Percentiles rank a stretch among this genome's conserved stretches.
phyloP scores from a whole-genome alignment of 2,329 filamentous ascomycete genomes.

The Colletotrichum lindemuthianum region DNA sequence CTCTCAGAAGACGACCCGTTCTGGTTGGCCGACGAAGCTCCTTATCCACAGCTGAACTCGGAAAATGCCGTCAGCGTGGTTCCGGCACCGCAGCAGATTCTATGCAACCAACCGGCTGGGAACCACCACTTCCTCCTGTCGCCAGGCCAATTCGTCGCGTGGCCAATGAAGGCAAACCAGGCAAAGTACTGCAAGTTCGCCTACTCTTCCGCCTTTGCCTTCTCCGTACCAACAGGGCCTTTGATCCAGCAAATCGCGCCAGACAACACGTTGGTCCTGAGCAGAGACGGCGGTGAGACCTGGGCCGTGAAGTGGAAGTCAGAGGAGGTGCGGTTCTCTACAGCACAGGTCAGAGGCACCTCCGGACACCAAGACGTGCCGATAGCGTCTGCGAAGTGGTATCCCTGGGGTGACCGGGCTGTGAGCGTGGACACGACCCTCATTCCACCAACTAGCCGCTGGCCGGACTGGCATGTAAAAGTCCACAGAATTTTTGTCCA shows the following conservation, averaged over 20 bases:
- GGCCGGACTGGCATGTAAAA: constrained; percentile 48
- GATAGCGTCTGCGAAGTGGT: constrained; percentile 35
- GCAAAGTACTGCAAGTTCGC: constrained; percentile 60
- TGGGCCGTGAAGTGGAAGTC: constrained; percentile 46
- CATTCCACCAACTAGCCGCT: constrained; percentile 42
- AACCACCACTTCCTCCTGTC: constrained; percentile 56
- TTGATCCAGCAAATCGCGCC: constrained; percentile 47
- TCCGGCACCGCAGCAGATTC: constrained; percentile 52
- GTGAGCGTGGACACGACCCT: constrained; percentile 42
- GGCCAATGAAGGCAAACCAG: constrained; percentile 51
- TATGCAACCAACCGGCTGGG: constrained; percentile 48
- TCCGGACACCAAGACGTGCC: constrained; percentile 2
- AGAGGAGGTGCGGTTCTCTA: constrained; percentile 31
- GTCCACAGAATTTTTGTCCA: constrained; percentile 38
- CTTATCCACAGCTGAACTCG: constrained; percentile 36
- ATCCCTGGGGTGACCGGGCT: constrained; percentile 42
- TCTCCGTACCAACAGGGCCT: constrained; percentile 53
- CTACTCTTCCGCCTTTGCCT: constrained; percentile 59
- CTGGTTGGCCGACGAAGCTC: constrained; percentile 53
- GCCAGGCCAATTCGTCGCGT: constrained; percentile 50
- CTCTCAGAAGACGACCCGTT: constrained; percentile 52
- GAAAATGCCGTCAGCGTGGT: constrained; percentile 5
- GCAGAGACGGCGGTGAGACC: constrained; percentile 43
- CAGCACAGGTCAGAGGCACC: background rate
- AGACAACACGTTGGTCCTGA: constrained; percentile 45